Evolutionary conservation across 164 flowering plant species (phyloP).

Genomic region (Nelumbo lutea): DNA sequence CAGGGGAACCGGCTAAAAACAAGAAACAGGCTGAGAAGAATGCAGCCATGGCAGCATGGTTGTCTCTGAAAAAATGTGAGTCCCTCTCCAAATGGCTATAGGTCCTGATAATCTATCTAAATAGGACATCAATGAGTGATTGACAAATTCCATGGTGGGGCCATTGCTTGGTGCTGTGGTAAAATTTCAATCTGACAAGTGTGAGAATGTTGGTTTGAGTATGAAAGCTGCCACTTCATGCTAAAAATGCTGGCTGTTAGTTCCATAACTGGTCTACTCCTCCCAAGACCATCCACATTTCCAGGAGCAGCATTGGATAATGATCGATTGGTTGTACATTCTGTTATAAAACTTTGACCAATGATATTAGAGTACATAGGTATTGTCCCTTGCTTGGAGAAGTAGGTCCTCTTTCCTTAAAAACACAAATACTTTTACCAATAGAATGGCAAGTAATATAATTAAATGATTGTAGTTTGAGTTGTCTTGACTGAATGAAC

Average conservation of each 20-base stretch:
- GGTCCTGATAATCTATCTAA: constrained; percentile 1
- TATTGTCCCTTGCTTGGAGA: neutral
- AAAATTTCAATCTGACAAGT: no score
- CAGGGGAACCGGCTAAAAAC: constrained; percentile 93
- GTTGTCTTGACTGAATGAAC: neutral
- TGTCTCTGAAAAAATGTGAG: constrained; percentile 84
- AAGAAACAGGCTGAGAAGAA: constrained; percentile 98
- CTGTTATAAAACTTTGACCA: no score
- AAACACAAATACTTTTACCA: neutral
- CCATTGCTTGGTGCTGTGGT: no score
- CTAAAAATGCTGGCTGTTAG: no score
- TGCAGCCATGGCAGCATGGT: constrained; percentile 99
- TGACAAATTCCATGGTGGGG: neutral
- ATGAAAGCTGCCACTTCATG: no score
- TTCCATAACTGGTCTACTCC: no score
- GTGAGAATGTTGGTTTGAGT: no score
- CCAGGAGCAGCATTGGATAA: no score
- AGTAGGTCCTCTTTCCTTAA: neutral
- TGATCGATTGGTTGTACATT: no score
- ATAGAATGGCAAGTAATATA: neutral
- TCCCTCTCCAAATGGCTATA: constrained; percentile 6
- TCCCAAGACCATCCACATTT: no score
- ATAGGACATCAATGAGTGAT: neutral
- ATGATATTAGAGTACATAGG: neutral
- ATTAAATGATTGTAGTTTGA: neutral